Conservation (phyloP, 257 asterid genomes). For the Ajuga chamaepitys region DNA sequence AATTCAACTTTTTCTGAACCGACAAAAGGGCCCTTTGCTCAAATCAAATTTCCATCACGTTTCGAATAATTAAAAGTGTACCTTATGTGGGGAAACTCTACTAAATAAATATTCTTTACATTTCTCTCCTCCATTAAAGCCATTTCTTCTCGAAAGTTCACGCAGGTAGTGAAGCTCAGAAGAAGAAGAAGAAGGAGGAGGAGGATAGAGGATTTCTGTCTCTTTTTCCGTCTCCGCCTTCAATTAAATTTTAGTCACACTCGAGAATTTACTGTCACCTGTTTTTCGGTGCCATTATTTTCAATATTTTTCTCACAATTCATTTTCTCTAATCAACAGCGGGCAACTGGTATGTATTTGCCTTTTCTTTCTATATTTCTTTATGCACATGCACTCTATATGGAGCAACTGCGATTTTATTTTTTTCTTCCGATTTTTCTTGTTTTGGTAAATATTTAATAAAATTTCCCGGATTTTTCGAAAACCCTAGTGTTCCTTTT, state of each 20-base stretch:
- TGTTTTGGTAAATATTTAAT: not conserved
- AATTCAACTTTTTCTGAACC: not conserved
- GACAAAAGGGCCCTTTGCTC: not conserved
- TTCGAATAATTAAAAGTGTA: conserved; percentile 1
- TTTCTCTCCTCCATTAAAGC: conserved; percentile 7
- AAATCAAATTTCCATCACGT: not conserved
- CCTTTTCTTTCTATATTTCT: not conserved
- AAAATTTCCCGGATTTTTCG: conserved; percentile 3
- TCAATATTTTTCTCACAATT: not conserved
- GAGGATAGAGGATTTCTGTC: not conserved
- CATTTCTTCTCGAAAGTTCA: conserved; percentile 14
- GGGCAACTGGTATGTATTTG: conserved; percentile 18
- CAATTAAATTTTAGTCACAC: not conserved
- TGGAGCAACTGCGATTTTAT: not conserved
- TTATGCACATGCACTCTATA: not conserved
- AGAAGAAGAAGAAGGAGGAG: not conserved
- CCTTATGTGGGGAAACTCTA: not conserved
- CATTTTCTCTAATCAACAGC: not conserved
- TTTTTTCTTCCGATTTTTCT: not conserved
- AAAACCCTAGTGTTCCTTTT: conserved; percentile 31
- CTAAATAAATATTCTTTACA: not conserved
- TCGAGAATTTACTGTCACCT: not conserved
- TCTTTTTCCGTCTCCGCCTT: conserved; percentile 11
- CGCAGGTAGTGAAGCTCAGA: conserved; percentile 8
- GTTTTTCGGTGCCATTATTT: not conserved